A percentile compares a stretch with the other conserved stretches of the same genome.
These are phyloP conservation scores for Kodamaea laetipori DNA, from an alignment of 805 yeast species.

Conservation along the genomic window DNA sequence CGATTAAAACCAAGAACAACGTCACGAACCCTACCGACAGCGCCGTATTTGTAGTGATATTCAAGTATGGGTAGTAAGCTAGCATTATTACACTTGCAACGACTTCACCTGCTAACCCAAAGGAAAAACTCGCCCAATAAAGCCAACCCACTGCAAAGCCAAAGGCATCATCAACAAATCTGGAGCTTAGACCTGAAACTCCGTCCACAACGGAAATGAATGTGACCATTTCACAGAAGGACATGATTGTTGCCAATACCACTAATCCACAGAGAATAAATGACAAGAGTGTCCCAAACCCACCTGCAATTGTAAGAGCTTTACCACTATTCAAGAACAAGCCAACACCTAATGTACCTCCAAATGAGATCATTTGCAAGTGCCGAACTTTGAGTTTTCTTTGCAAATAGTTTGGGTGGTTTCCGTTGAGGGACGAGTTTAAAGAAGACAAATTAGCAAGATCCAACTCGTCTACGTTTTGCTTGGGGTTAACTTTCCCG, in stretches of 20 bases:
- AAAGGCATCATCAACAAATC: constrained; percentile 77
- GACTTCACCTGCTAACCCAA: constrained; percentile 77
- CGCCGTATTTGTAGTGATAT: constrained; percentile 49
- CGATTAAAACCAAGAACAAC: constrained; percentile 50
- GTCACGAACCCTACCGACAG: constrained; percentile 65
- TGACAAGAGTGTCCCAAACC: constrained; percentile 72
- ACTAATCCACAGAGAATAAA: constrained; percentile 63
- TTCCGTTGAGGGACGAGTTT: constrained; percentile 11
- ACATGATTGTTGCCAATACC: constrained; percentile 67
- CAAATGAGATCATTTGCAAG: constrained; percentile 75
- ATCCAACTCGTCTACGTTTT: constrained; percentile 7
- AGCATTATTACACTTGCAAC: constrained; percentile 80
- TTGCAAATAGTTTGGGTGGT: constrained; percentile 38
- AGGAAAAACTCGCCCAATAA: constrained; percentile 71
- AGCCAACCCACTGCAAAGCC: constrained; percentile 75
- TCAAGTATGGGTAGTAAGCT: constrained; percentile 60
- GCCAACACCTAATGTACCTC: constrained; percentile 82
- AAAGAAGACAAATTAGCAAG: constrained; percentile 8
- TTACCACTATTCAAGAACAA: constrained; percentile 69
- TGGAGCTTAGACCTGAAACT: constrained; percentile 69
- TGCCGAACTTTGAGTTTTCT: constrained; percentile 66
- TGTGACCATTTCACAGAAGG: constrained; percentile 82
- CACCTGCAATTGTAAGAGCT: constrained; percentile 74
- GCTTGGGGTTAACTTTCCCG: constrained; percentile 7
- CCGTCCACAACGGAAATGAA: constrained; percentile 79